These are phyloP conservation scores for Closterium sp. DNA, from an alignment of 139 green algal genomes.

Conservation along the genomic window DNA sequence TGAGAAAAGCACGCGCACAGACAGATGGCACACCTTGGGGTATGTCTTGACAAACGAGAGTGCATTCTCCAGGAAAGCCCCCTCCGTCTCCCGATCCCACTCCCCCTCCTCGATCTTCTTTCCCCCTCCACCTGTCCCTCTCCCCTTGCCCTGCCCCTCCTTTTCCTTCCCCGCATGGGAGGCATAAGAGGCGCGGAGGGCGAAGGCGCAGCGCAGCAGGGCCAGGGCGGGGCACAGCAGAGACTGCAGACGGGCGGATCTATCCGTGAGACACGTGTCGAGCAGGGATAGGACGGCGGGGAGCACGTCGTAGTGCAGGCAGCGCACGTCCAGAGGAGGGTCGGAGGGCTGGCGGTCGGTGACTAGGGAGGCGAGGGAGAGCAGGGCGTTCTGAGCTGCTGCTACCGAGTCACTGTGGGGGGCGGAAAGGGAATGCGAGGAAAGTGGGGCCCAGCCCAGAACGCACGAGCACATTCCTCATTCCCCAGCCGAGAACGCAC, in stretches of 20 bases:
- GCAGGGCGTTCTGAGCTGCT: not conserved
- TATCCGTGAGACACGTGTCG: not conserved
- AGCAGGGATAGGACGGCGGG: not conserved
- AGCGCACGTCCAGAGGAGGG: not conserved
- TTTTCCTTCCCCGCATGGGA: not conserved
- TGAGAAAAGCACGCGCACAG: not conserved
- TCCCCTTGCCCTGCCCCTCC: not conserved
- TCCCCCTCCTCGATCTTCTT: constrained; percentile 3
- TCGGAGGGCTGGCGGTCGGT: not conserved
- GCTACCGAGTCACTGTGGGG: not conserved
- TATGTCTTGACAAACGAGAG: not conserved
- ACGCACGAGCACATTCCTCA: too few relatives aligned
- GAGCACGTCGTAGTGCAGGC: not conserved
- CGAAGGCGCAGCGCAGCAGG: not conserved
- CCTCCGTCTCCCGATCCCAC: not conserved
- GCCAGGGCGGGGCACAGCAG: not conserved
- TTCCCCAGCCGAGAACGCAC: too few relatives aligned
- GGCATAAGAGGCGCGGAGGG: not conserved
- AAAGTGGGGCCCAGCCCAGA: too few relatives aligned
- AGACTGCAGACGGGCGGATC: not conserved
- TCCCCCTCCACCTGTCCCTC: not conserved
- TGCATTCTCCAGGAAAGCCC: constrained; percentile 15
- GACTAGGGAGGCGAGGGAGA: not conserved
- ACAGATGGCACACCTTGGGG: constrained; percentile 10
- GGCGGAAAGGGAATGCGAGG: too few relatives aligned